Evolutionary conservation across 352 stramenopile genomes (phyloP), one percentile per base, ranked within the genome.

Genomic region (Phytophthora pistaciae): DNA sequence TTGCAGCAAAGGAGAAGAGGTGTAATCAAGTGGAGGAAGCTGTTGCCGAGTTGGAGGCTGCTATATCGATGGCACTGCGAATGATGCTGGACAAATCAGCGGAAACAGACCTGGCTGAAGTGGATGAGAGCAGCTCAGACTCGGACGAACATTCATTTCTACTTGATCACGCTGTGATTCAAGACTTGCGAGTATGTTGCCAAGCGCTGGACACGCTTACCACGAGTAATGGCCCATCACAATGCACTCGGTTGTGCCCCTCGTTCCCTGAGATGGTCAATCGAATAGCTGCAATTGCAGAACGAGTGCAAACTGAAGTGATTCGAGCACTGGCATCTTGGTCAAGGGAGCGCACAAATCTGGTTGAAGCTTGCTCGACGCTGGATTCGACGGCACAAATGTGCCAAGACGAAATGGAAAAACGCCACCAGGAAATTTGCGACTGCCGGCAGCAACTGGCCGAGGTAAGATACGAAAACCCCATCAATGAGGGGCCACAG

Each of bases 401-500:
- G 33, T 89, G 79, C 20, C 70, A 78, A 38, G 11, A 70, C 2
- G 79, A 83, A 48, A 80, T 88, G 70, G 56, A 74, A 4, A 79
- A 80, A 42, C 61, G 78, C 31, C 78, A 88, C 25, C 50, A 64
- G 0, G 63, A 77, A 23, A 42, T 79, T 44, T 52, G 57, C 36
- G 61, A 75, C 10, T 75, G 40, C 21, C 61, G 69, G 58, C 53
- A 60, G n/a, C 49, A 71, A 23, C 62, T 85, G n/a, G 13, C 61
- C 27, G 64, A 82, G 74, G 78, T 83, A 33, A 42, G 60, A 53
- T 27, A 8, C 20, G 20, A 53, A 23, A 18, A 8, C 9, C 16
- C 18, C 20, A 25, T 10, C n/a, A 14, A 54, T 54, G 18, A 21
- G 0, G n/a, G 4, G n/a, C 20, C 36, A 44, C 9, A 27, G 6